Evolutionary conservation across 1,284 basidiomycete species (phyloP), one percentile per base, ranked within the genome.

Genomic region (Boletellus deceptivus): DNA sequence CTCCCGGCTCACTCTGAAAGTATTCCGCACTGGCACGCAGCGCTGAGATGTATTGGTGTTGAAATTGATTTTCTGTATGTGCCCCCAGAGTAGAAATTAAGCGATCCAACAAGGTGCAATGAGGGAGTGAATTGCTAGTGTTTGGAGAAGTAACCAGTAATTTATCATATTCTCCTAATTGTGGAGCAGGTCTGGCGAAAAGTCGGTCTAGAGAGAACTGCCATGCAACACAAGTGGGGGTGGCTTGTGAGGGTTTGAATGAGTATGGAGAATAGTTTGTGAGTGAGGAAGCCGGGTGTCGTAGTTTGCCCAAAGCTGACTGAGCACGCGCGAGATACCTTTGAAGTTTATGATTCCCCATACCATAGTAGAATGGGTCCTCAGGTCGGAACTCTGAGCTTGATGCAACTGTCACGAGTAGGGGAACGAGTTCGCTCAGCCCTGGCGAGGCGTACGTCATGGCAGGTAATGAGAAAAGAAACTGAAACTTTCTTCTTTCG

Each of bases 401-500:
- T 0, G 29, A 47, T 0, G 67, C 68, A 49, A 75, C 64, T 1
- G 70, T 58, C 3, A 74, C 43, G 3, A 76, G 49, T 1, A 58
- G 51, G 0, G 60, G 60, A 10, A 72, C 56, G 17, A 68, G 55
- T 3, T 48, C 43, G 8, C 29, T 20, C 16, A 48, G 29, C 3
- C 50, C 8, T 0, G 43, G 29, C 0, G 55, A 60, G 11, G 50
- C 49, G 52, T 70, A 74, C 24, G 54, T 61, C 52, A 70, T 56
- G 2, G 63, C 59, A 18, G 68, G 55, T 4, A 70, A 59, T n/a
- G 63, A 63, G 50, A 71, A 72, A n/a, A 59, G 50, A n/a, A 73
- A 27, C 10, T 56, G 50, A 20, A 59, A 66, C 33, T 48, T 57
- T 25, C 55, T 45, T 43, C 17, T 17, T 36, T 55, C 52, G 2